Conservation (phyloP, 2,329 filamentous ascomycete genomes). For the Diaporthe citriasiana region DNA sequence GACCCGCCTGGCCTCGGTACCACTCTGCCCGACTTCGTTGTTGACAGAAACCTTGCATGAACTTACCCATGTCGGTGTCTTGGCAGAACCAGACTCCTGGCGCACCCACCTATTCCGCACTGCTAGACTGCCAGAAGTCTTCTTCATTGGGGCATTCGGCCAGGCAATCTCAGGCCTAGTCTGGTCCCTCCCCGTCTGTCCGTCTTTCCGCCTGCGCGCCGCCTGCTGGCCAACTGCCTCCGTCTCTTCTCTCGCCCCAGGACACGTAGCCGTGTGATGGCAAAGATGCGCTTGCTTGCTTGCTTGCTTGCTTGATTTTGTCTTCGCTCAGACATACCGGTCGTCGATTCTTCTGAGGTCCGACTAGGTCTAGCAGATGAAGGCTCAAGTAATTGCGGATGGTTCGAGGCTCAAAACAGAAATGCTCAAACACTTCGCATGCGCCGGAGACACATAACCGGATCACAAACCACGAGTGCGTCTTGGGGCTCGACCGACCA, state of each 20-base stretch:
- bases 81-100: conserved; percentile 28
- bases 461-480: background rate
- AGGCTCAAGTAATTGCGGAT: background rate
- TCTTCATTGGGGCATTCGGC: background rate
- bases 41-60: conserved; percentile 30
- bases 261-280: background rate
- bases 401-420: background rate
- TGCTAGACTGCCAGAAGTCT: background rate
- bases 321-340: background rate
- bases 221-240: background rate
- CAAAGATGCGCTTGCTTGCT: conserved; percentile 8
- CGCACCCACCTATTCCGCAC: background rate
- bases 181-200: conserved; percentile 18
- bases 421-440: background rate
- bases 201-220: conserved; percentile 12
- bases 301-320: background rate
- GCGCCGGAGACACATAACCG: background rate
- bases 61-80: conserved; percentile 19
- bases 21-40: conserved; percentile 15
- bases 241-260: background rate
- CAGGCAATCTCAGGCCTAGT: conserved; percentile 10
- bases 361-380: background rate
- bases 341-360: conserved; percentile 27
- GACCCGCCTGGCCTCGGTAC: conserved; percentile 5
- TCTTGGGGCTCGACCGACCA: background rate